Percentiles rank a stretch among this genome's conserved stretches.
These are phyloP conservation scores for Arachis hypogaea DNA, from an alignment of 306 rosid genomes.

Conservation along the genomic window DNA sequence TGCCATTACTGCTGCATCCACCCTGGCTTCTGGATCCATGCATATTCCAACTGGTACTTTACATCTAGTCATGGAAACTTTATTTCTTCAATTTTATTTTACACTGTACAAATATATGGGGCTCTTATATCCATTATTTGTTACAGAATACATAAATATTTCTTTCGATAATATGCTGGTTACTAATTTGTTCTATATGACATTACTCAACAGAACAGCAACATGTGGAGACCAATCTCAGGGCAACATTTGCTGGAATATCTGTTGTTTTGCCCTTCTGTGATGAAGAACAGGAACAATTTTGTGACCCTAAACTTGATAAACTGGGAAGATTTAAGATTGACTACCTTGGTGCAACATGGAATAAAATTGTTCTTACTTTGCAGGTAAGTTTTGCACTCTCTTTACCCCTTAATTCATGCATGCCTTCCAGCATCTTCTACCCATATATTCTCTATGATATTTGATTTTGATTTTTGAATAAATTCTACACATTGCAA, in stretches of 20 bases:
- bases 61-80: conserved; percentile 30
- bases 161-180: conserved; percentile 28
- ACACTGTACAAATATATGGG: conserved; percentile 21
- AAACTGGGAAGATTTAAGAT: conserved; percentile 43
- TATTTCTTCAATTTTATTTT: conserved; percentile 16
- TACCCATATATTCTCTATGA: conserved; percentile 29
- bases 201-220: conserved; percentile 66
- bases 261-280: conserved; percentile 68
- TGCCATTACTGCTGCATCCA: conserved; percentile 96
- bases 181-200: conserved; percentile 31
- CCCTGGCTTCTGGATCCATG: conserved; percentile 95
- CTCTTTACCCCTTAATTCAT: conserved; percentile 26
- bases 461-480: conserved; percentile 40
- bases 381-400: conserved; percentile 62
- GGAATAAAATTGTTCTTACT: conserved; percentile 58
- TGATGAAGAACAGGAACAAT: conserved; percentile 53
- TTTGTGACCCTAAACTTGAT: conserved; percentile 41
- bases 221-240: conserved; percentile 85
- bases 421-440: conserved; percentile 35
- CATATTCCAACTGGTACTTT: conserved; percentile 71
- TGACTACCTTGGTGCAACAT: conserved; percentile 67
- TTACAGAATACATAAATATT: conserved; percentile 26
- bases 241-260: conserved; percentile 80
- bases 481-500: conserved; percentile 37
- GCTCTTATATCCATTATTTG: conserved; percentile 9